Evolutionary conservation across 140 eudicot genomes (phyloP), one percentile per base, ranked within the genome.

Genomic region (Stevia rebaudiana): DNA sequence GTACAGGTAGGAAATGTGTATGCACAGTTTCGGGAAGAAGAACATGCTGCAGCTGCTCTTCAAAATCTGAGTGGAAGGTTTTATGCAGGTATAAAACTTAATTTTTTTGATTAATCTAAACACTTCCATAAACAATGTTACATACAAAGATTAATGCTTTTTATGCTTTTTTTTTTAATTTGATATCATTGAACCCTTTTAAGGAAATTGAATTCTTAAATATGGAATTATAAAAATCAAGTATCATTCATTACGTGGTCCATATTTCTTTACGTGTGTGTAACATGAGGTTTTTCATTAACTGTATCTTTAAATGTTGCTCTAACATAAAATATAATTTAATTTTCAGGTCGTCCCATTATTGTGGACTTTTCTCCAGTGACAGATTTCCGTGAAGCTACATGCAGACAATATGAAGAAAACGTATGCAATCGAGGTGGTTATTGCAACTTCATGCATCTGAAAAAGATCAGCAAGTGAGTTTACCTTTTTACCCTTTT

Each of bases 1-100:
- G 19, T 36, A 62, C 71, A 87, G 95, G 95, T 94, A 30, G 99
- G 97, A 21, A 88, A 94, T 76, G 99, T 94, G 63, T 94, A 94
- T 39, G 90, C 89, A 33, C 99, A 88, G 77, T 94, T 88, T 69
- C 85, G 95, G 78, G 99, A 94, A 80, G 99, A 92, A 75, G 99
- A 94, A 64, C 99, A 94, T 65, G 99, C 97, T 60, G 90, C 86
- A 49, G 74, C 68, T 37, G 97, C 99, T 7, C 77, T 94, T 11
- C 85, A 80, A 63, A 88, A 89, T 83, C 82, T 88, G 15, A 81
- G 75, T 28, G 99, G 99, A 65, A 83, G 99, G 74, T 85, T 87
- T 61, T 72, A 50, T 50, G 79, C 75, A 5, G 79, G 73, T 68
- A 49, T 37, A 37, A 6, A 17, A 19, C 7, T 25, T 2, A 42